Evolutionary conservation across 2,329 filamentous ascomycete genomes (phyloP), one percentile per base, ranked within the genome.

Genomic region (Teratosphaeriaceae sp.): DNA sequence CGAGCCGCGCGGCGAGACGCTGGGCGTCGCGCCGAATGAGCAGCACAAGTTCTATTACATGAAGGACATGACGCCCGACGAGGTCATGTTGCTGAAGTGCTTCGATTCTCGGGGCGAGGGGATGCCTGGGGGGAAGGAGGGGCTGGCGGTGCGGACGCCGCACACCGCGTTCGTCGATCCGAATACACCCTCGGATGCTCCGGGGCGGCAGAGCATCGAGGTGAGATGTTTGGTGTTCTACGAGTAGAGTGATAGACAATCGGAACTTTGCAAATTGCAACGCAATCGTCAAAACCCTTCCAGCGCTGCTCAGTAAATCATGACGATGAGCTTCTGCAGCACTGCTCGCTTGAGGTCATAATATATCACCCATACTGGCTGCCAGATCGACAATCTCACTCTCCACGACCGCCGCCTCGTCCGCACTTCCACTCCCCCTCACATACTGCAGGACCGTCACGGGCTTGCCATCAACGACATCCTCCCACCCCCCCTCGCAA

Each of bases 181-280:
- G 2, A 70, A 82, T 46, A 87, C 84, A 1, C 76, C 80, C 2
- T 67, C 73, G 15, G 84, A 82, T 35, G 86, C 84, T 3, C 79
- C 80, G 50, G 77, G 76, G 0, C 75, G 88, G 51, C 85, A 94
- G 71, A 94, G 87, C 60, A 94, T 95, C 59, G 88, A 95, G 64
- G 84, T 94, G 15, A 74, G 88, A 53, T 81, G 85, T 26, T 70
- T 95, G 63, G 84, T 95, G 0, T 94, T 95, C 70, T 59, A 60
- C 37, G 55, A 59, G 38, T 50, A 39, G 24, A 19, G 8, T 9
- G 9, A 22, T 9, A 18, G 5, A 37, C 8, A 27, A n/a, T n/a
- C n/a, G n/a, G n/a, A n/a, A n/a, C n/a, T n/a, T n/a, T n/a, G n/a
- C n/a, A n/a, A n/a, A n/a, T n/a, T n/a, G n/a, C n/a, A n/a, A n/a